These are phyloP conservation scores for Colletotrichum euphorbiae DNA, from an alignment of 2,329 filamentous ascomycete species.

Conservation along the genomic window DNA sequence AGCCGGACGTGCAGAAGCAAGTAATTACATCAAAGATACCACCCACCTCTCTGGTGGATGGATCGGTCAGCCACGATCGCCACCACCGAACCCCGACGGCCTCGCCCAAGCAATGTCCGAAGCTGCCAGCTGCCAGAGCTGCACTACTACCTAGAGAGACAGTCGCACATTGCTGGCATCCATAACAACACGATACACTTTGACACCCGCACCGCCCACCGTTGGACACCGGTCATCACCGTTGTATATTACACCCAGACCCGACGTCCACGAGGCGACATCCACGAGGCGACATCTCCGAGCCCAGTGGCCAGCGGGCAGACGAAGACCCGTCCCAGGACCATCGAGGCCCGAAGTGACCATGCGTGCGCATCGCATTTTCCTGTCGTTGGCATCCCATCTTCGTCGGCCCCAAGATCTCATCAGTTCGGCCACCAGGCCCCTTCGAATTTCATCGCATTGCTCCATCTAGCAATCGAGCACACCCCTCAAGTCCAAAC, in stretches of 20 bases:
- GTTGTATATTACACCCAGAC: conserved; percentile 31
- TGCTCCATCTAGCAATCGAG: conserved; percentile 11
- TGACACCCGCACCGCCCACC: conserved; percentile 30
- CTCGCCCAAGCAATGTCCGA: conserved; percentile 35
- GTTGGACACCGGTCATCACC: conserved; percentile 27
- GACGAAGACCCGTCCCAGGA: neutral
- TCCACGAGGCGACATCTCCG: conserved; percentile 8
- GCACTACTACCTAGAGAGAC: neutral
- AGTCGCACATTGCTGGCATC: neutral
- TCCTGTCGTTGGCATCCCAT: conserved; percentile 20
- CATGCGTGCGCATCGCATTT: conserved; percentile 22
- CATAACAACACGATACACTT: conserved; percentile 2
- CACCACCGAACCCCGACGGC: conserved; percentile 38
- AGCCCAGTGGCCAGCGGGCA: neutral
- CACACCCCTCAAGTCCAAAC: conserved; percentile 15
- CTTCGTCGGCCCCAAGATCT: conserved; percentile 27
- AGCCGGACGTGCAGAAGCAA: neutral
- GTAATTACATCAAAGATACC: neutral
- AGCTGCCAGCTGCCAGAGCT: conserved; percentile 10
- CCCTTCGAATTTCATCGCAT: conserved; percentile 15
- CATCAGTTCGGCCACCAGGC: conserved; percentile 7
- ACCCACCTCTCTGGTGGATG: conserved; percentile 4
- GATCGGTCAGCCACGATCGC: conserved; percentile 25
- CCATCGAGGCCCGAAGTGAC: conserved; percentile 15
- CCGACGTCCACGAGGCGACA: conserved; percentile 24